phyloP scores from a whole-genome alignment of 2,329 filamentous ascomycete species.

The Nemania sp. region DNA sequence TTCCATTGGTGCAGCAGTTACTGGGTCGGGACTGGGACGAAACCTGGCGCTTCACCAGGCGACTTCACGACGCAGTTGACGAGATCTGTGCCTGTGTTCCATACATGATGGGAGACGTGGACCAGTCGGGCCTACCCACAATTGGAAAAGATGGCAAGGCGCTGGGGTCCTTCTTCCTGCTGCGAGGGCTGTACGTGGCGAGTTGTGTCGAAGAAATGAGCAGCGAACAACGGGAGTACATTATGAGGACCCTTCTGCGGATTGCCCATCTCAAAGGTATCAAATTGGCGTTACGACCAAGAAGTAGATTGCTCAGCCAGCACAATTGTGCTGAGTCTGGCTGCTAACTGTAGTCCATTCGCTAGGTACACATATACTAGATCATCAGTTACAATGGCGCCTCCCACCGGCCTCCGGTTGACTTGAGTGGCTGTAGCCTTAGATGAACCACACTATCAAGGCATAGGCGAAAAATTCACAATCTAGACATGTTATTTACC shows the following conservation, averaged over 20 bases:
- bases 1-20: background rate
- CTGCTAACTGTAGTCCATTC: too few relatives aligned
- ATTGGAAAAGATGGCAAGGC: slow-evolving; percentile 18
- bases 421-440: too few relatives aligned
- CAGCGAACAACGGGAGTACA: slow-evolving; percentile 9
- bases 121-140: slow-evolving; percentile 14
- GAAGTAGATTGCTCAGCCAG: slow-evolving; percentile 5
- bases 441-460: too few relatives aligned
- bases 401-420: too few relatives aligned
- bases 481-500: too few relatives aligned
- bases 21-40: background rate
- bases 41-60: background rate
- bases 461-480: too few relatives aligned
- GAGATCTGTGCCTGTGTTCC: slow-evolving; percentile 21
- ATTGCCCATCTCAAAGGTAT: slow-evolving; percentile 18
- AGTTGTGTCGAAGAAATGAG: slow-evolving; percentile 7
- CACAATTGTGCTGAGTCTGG: background rate
- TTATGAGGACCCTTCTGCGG: slow-evolving; percentile 15
- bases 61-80: slow-evolving; percentile 9
- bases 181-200: slow-evolving; percentile 17
- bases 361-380: too few relatives aligned
- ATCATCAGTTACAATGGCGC: too few relatives aligned
- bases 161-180: slow-evolving; percentile 17
- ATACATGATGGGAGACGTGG: slow-evolving; percentile 22
- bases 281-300: slow-evolving; percentile 15